These are phyloP conservation scores for Trametes pubescens DNA, from an alignment of 1,284 basidiomycete species.

Conservation along the genomic window DNA sequence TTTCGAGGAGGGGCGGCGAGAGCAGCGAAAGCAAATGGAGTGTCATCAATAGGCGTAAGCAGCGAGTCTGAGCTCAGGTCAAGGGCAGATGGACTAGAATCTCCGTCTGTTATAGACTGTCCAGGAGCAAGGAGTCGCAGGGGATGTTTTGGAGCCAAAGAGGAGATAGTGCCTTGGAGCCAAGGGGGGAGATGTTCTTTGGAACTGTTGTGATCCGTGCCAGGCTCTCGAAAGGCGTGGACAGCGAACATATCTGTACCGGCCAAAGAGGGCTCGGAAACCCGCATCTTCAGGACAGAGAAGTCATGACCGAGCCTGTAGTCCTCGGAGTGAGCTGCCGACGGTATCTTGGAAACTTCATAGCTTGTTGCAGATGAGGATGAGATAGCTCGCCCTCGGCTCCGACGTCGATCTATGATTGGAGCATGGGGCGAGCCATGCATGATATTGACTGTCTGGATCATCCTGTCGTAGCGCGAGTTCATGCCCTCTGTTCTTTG, in stretches of 20 bases:
- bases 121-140: constrained; percentile 50
- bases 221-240: constrained; percentile 7
- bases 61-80: constrained; percentile 5
- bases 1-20: neutral
- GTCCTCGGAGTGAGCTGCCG: constrained; percentile 45
- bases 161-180: constrained; percentile 54
- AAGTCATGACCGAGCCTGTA: constrained; percentile 50
- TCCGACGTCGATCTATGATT: constrained; percentile 29
- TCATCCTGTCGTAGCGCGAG: constrained; percentile 69
- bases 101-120: neutral
- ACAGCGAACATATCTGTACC: constrained; percentile 17
- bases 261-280: constrained; percentile 10
- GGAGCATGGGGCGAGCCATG: constrained; percentile 37
- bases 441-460: constrained; percentile 59
- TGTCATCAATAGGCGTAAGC: constrained; percentile 7
- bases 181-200: constrained; percentile 50
- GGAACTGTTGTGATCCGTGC: neutral
- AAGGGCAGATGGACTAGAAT: constrained; percentile 12
- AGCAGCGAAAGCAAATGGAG: constrained; percentile 11
- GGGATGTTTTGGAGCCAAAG: constrained; percentile 52
- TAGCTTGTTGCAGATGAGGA: constrained; percentile 43
- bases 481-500: constrained; percentile 62
- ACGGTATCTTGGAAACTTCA: constrained; percentile 51
- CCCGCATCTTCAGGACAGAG: constrained; percentile 52
- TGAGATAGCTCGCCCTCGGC: constrained; percentile 46